Conservation (phyloP, 2,329 filamentous ascomycete species). For the Claviceps humidiphila region DNA sequence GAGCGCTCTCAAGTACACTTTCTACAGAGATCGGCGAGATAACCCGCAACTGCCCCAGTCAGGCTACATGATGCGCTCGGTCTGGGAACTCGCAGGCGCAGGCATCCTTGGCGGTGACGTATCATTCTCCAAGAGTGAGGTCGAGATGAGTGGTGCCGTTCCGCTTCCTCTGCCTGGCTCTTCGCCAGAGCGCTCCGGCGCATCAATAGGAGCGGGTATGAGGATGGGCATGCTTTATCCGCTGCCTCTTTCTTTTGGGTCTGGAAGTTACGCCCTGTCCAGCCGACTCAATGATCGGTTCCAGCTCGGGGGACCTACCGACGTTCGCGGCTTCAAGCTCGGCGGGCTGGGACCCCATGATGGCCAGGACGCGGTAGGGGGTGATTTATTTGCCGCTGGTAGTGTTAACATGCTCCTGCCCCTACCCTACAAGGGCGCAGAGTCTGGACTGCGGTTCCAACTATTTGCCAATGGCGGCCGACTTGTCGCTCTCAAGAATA, state of each 20-base stretch:
- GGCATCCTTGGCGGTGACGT: constrained; percentile 79
- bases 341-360: constrained; percentile 83
- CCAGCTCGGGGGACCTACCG: constrained; percentile 83
- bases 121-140: constrained; percentile 83
- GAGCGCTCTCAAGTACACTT: constrained; percentile 71
- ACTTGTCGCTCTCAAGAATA: constrained; percentile 58
- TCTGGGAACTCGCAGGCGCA: constrained; percentile 75
- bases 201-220: constrained; percentile 72
- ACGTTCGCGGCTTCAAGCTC: constrained; percentile 85
- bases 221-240: constrained; percentile 76
- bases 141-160: constrained; percentile 65
- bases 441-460: constrained; percentile 77
- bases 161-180: constrained; percentile 57
- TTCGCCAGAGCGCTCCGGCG: constrained; percentile 53
- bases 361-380: constrained; percentile 72
- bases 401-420: constrained; percentile 78
- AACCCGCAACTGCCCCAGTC: constrained; percentile 70
- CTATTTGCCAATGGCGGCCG: constrained; percentile 85
- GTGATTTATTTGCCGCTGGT: constrained; percentile 82
- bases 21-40: constrained; percentile 68
- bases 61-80: constrained; percentile 68
- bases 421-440: constrained; percentile 65
- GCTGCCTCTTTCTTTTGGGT: constrained; percentile 48
- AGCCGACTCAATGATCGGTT: constrained; percentile 91
- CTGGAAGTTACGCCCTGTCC: constrained; percentile 40